phyloP scores from a whole-genome alignment of 1,139 yeast genomes.

The Pichia kudriavzevii region DNA sequence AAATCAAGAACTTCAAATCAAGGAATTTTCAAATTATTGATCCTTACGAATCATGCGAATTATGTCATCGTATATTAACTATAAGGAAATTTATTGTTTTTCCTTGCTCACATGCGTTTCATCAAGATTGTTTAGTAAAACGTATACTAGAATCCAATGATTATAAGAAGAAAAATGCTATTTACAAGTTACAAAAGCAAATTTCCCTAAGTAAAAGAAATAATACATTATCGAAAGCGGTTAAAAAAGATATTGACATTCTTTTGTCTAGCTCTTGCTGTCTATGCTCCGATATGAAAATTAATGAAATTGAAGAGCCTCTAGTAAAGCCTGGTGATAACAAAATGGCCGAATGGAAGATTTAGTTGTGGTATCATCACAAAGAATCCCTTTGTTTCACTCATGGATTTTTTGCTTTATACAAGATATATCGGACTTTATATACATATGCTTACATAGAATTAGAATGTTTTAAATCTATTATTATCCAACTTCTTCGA shows the following conservation, averaged over 20 bases:
- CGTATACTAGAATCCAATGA: slow-evolving; percentile 56
- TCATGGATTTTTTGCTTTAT: too few relatives aligned
- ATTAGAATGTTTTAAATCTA: slow-evolving; percentile 17
- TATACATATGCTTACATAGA: too few relatives aligned
- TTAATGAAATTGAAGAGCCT: slow-evolving; percentile 59
- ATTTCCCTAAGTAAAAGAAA: slow-evolving; percentile 27
- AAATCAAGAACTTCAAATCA: slow-evolving; percentile 44
- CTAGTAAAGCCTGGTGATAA: slow-evolving; percentile 22
- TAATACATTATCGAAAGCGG: slow-evolving; percentile 18
- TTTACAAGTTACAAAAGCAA: slow-evolving; percentile 46
- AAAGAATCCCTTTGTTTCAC: too few relatives aligned
- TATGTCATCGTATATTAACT: slow-evolving; percentile 62
- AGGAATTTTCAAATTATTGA: slow-evolving; percentile 53
- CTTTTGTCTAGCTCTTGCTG: slow-evolving; percentile 64
- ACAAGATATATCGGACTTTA: too few relatives aligned
- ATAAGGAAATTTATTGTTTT: slow-evolving; percentile 71
- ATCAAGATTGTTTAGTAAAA: slow-evolving; percentile 74
- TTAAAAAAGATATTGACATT: slow-evolving; percentile 46
- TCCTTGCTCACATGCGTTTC: slow-evolving; percentile 89
- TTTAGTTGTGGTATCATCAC: too few relatives aligned
- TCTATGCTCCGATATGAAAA: slow-evolving; percentile 70
- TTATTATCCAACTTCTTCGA: slow-evolving; percentile 15
- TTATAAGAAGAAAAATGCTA: slow-evolving; percentile 55
- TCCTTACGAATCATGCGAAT: slow-evolving; percentile 77
- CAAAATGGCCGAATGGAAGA: slow-evolving; percentile 22